Percentiles rank a stretch among this genome's conserved stretches.
phyloP scores from a whole-genome alignment of 2,329 filamentous ascomycete species.

The Beauveria rudraprayagi region DNA sequence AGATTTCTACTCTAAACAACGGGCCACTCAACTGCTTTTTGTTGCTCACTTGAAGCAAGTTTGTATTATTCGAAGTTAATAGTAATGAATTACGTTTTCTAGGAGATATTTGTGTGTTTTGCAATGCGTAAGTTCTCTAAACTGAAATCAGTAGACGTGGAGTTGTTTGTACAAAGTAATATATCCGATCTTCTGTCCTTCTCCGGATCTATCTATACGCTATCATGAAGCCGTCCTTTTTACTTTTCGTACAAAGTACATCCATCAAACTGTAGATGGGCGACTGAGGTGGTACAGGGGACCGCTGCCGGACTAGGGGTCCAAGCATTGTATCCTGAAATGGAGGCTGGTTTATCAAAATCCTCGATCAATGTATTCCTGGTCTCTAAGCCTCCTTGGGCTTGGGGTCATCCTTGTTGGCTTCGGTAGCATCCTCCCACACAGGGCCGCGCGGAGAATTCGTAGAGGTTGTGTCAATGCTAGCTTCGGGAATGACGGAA shows the following conservation, averaged over 20 bases:
- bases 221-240: neutral
- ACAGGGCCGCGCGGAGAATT: conserved; percentile 11
- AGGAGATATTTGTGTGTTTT: neutral
- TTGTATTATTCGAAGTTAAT: conserved; percentile 5
- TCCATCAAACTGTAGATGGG: neutral
- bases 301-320: neutral
- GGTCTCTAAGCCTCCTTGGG: conserved; percentile 14
- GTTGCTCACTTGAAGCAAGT: neutral
- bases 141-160: neutral
- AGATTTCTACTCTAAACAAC: neutral
- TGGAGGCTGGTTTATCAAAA: neutral
- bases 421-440: conserved; percentile 24
- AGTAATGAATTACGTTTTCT: neutral
- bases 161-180: conserved; percentile 12
- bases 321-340: neutral
- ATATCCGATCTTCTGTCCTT: neutral
- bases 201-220: conserved; percentile 7
- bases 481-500: neutral
- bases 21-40: neutral
- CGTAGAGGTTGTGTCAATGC: neutral
- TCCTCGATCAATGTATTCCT: neutral
- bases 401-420: conserved; percentile 16
- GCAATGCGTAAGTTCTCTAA: neutral
- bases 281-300: neutral
- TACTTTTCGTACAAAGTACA: conserved; percentile 3